Conservation (phyloP, 1,139 yeast genomes). For the Yamadazyma mexicana region DNA sequence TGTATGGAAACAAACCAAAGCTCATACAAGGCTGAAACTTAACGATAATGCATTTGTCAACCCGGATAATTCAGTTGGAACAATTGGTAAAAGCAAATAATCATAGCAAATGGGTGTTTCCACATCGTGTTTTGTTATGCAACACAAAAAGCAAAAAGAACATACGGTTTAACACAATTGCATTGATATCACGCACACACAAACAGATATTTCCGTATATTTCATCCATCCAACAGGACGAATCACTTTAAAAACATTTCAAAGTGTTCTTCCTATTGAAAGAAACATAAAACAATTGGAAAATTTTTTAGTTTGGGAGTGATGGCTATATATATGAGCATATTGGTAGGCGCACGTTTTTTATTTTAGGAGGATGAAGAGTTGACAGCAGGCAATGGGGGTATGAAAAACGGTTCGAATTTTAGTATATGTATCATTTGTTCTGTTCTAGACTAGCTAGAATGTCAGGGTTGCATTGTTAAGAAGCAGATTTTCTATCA, state of each 20-base stretch:
- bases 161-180: slow-evolving; percentile 5
- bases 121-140: no score
- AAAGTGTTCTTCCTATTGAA: not conserved
- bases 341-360: not conserved
- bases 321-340: not conserved
- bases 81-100: slow-evolving; percentile 78
- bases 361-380: not conserved
- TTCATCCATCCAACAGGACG: not conserved
- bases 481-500: no score
- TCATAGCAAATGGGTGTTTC: slow-evolving; percentile 46
- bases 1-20: slow-evolving; percentile 18
- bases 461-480: no score
- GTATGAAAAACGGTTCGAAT: no score
- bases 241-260: not conserved
- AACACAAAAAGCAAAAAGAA: not conserved
- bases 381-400: no score
- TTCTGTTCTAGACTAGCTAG: no score
- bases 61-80: slow-evolving; percentile 76
- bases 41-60: slow-evolving; percentile 76
- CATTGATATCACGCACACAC: not conserved
- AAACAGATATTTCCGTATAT: no score
- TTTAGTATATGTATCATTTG: no score
- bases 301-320: slow-evolving; percentile 1
- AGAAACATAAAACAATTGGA: not conserved
- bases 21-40: slow-evolving; percentile 90